These are phyloP conservation scores for Trichosporon sp. DNA, from an alignment of 1,284 basidiomycete species.

Conservation along the genomic window DNA sequence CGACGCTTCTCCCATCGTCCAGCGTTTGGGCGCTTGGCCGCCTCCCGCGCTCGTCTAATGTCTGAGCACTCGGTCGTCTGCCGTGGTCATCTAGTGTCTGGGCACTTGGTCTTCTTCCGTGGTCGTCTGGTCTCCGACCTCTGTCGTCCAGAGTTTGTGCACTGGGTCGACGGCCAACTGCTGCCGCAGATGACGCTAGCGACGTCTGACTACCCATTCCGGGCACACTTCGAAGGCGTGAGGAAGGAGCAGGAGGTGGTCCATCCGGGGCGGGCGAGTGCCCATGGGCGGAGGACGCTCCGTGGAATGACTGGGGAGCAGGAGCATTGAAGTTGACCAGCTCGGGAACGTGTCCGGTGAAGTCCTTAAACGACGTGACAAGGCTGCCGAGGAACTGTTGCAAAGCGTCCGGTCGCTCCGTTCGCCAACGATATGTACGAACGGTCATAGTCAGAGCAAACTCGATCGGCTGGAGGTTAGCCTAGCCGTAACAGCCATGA, in stretches of 20 bases:
- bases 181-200: background rate
- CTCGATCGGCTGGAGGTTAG: slow-evolving; percentile 55
- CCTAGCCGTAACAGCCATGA: no score
- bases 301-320: background rate
- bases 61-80: background rate
- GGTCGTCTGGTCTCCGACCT: background rate
- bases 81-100: background rate
- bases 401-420: slow-evolving; percentile 65
- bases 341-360: slow-evolving; percentile 55
- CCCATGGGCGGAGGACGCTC: background rate
- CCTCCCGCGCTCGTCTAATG: background rate
- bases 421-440: slow-evolving; percentile 79
- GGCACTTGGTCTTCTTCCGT: background rate
- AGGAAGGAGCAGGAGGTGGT: background rate
- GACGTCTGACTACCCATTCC: background rate
- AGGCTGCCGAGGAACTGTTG: slow-evolving; percentile 62
- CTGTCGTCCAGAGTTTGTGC: background rate
- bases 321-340: slow-evolving; percentile 39
- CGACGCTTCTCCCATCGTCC: background rate
- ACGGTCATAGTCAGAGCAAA: slow-evolving; percentile 75
- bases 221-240: background rate
- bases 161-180: background rate
- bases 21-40: background rate
- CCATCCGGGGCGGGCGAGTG: background rate
- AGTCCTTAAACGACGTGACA: slow-evolving; percentile 64